Base-by-base conservation (phyloP, 2,329 filamentous ascomycete genomes). In the Sporothrix phasma region DNA sequence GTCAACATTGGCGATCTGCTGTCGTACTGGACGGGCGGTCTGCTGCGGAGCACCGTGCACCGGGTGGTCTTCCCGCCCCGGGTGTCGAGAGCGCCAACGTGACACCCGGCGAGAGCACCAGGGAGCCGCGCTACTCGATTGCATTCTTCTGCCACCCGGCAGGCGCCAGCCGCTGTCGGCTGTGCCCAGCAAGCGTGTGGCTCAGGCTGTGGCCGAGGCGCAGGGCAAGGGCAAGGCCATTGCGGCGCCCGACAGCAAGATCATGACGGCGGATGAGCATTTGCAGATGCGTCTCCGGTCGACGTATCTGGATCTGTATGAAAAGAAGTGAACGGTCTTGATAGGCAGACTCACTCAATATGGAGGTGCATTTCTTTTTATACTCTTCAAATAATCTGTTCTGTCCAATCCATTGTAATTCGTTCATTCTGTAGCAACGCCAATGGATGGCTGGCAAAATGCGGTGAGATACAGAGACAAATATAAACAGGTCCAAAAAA, bases 41-140 rank as follows among this genome's bases (percentile, higher is more conserved):
- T 97, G 54, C 81, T 97, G 67, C 88, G 91, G 70, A 92, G 88
- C 69, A 97, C 93, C 0, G 85, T 97, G 5, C 94, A 97, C 73
- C 81, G 93, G 11, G 94, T 97, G 34, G 85, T 93, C 0, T 94
- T 96, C 68, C 76, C 80, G 0, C 70, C 67, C 80, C 81, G 1
- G 70, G 73, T 31, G 76, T 76, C 0, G 76, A 74, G 34, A 66
- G 70, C 26, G 34, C 53, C 13, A 59, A 34, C 1, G 51, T 49
- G 8, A 72, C 76, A 1, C 66, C 73, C 1, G 80, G 78, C n/a
- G 82, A 83, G 72, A 76, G 74, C 3, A 79, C 76, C 37, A 69
- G 72, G 0, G 81, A 80, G 29, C 78, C 83, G 66, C 76, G 86
- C 56, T 88, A 88, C 70, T 86, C 83, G 10, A 85, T 89, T 67